Conservation (phyloP, 108 stramenopile genomes). For the Skeletonema costatum region DNA sequence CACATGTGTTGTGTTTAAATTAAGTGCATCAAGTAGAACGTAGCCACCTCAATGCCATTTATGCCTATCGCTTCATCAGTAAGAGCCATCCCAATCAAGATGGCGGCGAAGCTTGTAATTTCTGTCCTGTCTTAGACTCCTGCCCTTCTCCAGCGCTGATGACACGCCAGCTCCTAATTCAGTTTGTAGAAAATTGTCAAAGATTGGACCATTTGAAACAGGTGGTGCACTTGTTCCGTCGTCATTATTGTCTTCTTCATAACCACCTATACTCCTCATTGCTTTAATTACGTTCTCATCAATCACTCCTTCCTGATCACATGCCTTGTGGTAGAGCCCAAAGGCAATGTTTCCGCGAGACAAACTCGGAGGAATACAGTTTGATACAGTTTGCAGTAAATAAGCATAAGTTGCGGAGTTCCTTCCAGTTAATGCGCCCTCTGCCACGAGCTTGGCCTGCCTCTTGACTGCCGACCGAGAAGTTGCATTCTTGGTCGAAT, state of each 20-base stretch:
- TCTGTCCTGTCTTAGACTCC: constrained; percentile 38
- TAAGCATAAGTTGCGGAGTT: constrained; percentile 64
- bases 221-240: constrained; percentile 19
- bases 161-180: constrained; percentile 35
- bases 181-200: constrained; percentile 44
- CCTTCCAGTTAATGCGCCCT: constrained; percentile 51
- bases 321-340: constrained; percentile 62
- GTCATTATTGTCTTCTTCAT: constrained; percentile 13
- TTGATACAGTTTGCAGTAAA: constrained; percentile 53
- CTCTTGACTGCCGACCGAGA: constrained; percentile 37
- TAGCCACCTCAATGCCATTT: not conserved
- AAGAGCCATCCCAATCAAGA: constrained; percentile 49
- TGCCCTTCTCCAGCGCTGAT: constrained; percentile 43
- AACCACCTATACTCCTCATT: constrained; percentile 46
- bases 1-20: not conserved
- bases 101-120: constrained; percentile 49
- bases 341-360: constrained; percentile 73
- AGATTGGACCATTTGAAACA: constrained; percentile 45
- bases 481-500: constrained; percentile 34
- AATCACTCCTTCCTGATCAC: constrained; percentile 59
- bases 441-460: constrained; percentile 29
- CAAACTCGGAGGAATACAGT: constrained; percentile 59
- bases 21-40: not conserved
- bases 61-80: constrained; percentile 14
- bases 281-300: constrained; percentile 51